A percentile compares a stretch with the other conserved stretches of the same genome.
Conservation (phyloP, 2,329 filamentous ascomycete species). For the Aurifilum marmelostoma region DNA sequence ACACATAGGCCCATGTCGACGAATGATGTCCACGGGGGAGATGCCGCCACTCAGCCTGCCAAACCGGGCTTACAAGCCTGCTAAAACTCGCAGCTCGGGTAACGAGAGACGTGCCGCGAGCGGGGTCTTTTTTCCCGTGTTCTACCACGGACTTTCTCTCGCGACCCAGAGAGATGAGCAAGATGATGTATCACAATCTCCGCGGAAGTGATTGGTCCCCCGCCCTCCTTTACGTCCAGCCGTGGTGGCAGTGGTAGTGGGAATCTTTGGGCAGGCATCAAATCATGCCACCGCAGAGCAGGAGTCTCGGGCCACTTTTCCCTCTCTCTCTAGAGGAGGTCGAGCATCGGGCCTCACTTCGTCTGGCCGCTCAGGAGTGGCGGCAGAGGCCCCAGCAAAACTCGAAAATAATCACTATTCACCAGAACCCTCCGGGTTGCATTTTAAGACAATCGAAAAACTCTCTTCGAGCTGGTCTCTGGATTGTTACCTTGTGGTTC, state of each 20-base stretch:
- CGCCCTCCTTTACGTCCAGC: background rate
- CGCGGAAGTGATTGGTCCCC: background rate
- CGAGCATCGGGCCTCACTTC: no score
- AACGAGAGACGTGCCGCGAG: background rate
- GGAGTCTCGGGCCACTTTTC: background rate
- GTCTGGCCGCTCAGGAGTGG: background rate
- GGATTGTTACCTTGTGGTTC: no score
- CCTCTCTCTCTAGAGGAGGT: no score
- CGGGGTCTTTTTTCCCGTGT: background rate
- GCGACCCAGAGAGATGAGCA: background rate
- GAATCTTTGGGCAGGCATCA: background rate
- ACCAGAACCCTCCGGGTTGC: background rate
- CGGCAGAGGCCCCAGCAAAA: background rate
- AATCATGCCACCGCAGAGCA: background rate
- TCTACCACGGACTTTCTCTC: background rate
- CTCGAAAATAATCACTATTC: no score
- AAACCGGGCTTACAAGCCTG: background rate
- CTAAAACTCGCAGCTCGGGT: background rate
- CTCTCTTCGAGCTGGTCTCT: background rate
- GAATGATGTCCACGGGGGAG: background rate
- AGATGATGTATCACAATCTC: background rate
- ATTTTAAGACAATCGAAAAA: background rate
- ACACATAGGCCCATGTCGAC: background rate
- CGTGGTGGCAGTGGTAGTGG: background rate
- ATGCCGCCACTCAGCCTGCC: background rate